Base-by-base conservation (phyloP, 148 eudicot species). In the Vaccinium darrowii region DNA sequence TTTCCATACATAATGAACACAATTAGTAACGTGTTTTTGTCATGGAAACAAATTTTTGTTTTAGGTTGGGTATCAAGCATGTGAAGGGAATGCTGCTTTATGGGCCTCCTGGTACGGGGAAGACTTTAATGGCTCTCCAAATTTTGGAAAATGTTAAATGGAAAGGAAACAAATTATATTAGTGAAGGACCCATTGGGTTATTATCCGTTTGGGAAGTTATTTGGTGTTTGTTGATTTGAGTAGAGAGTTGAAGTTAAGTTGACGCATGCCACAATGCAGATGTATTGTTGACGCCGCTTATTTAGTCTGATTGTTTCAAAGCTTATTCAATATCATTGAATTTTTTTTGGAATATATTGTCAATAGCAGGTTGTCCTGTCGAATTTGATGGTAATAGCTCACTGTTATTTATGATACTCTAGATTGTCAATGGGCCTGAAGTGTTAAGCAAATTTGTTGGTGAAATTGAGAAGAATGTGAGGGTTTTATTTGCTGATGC, bases 41-140 rank as follows among this genome's bases (percentile, higher is more conserved):
- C 33, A 52, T 27, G 63, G 65, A 7, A 81, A 73, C 15, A 27
- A 11, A 23, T 10, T 57, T 88, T 72, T 84, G 14, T 85, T 87
- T 75, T 85, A 95, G 98, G 84, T 86, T 97, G 90, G 99, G 99
- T 63, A 95, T 97, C 87, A 97, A 93, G 86, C 99, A 95, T 87
- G 99, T 97, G 77, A 97, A 97, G 85, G 99, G 99, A 89, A 97
- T 97, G 98, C 94, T 97, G 90, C 98, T 95, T 72, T 92, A 81
- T 92, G 99, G 99, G 52, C 98, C 99, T 72, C 99, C 99, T 91
- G 99, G 99, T 77, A 97, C 99, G 79, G 99, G 99, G 50, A 97
- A 97, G 92, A 97, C 99, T 79, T 83, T 97, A 80, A 94, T 97
- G 97, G 99, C 99, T 84, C 95, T 98, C 15, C 99, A 97, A 86